Percentiles rank a stretch among this genome's conserved stretches.
Conservation (phyloP, 768 basidiomycete genomes). For the Cantharellus anzutake region DNA sequence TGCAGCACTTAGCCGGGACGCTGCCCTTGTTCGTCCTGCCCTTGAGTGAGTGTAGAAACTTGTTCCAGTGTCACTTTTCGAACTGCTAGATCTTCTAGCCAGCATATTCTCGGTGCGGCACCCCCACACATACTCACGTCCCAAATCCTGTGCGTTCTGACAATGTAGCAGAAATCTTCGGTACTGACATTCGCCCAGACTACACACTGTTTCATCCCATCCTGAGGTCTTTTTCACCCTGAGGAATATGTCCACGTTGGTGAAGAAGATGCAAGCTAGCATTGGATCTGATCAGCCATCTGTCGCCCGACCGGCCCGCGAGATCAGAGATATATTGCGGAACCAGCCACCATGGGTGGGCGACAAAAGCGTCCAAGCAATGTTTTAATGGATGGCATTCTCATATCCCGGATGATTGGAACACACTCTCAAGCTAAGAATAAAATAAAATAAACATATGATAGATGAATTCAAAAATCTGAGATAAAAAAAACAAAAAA, state of each 20-base stretch:
- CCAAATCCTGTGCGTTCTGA: constrained; percentile 12
- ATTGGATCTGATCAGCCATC: constrained; percentile 47
- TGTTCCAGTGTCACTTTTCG: not conserved
- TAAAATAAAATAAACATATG: too few species aligned
- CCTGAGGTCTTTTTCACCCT: constrained; percentile 49
- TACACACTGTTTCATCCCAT: constrained; percentile 15
- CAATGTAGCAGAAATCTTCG: constrained; percentile 14
- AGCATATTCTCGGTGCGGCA: constrained; percentile 47
- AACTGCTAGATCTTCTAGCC: constrained; percentile 19
- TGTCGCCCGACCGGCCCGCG: constrained; percentile 62
- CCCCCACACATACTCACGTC: constrained; percentile 31
- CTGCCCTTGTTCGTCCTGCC: constrained; percentile 43
- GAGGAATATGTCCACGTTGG: constrained; percentile 37
- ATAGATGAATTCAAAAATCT: too few species aligned
- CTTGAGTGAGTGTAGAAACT: constrained; percentile 34
- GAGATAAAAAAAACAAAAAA: too few species aligned
- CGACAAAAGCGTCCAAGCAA: constrained; percentile 17
- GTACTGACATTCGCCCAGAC: constrained; percentile 18
- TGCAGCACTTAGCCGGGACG: constrained; percentile 38
- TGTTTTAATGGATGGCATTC: constrained; percentile 7
- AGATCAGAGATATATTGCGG: constrained; percentile 53
- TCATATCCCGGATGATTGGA: too few species aligned
- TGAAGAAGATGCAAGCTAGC: constrained; percentile 55
- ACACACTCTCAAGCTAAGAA: too few species aligned
- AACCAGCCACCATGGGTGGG: constrained; percentile 17